phyloP scores from a whole-genome alignment of 192 early-diverging fungal species.

The Podochytrium sp. region DNA sequence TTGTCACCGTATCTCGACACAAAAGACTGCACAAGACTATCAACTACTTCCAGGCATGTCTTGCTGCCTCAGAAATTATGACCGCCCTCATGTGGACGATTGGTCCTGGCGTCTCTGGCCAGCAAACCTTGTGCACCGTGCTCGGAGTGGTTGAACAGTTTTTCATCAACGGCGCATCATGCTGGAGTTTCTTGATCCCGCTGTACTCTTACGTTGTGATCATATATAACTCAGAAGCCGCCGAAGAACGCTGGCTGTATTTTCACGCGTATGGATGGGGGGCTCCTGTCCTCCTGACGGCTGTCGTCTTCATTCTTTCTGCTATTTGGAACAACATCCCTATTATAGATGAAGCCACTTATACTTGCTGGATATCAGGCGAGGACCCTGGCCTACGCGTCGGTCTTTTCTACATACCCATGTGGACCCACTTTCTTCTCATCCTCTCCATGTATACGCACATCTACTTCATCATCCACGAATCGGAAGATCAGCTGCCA shows the following conservation, averaged over 20 bases:
- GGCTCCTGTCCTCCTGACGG: not conserved
- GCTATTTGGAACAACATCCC: not conserved
- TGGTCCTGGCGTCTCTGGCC: too few species aligned
- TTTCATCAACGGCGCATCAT: not conserved
- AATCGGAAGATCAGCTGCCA: too few species aligned
- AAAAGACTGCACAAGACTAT: too few species aligned
- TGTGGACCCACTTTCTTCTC: not conserved
- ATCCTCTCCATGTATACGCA: not conserved
- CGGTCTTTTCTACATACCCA: not conserved
- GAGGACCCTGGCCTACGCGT: not conserved
- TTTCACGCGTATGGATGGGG: conserved; percentile 7
- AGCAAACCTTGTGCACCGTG: too few species aligned
- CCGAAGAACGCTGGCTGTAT: not conserved
- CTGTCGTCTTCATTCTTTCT: not conserved
- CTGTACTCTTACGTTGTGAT: not conserved
- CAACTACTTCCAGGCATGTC: too few species aligned
- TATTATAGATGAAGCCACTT: not conserved
- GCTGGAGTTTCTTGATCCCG: not conserved
- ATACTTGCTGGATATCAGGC: conserved; percentile 13
- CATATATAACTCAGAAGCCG: not conserved
- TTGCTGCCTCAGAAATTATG: too few species aligned
- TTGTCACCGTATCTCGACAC: too few species aligned
- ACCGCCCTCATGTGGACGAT: too few species aligned
- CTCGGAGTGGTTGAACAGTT: conserved; percentile 1
- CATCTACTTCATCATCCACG: not conserved